Evolutionary conservation across 2,329 filamentous ascomycete genomes (phyloP).

Genomic region (Falciphora oryzae): DNA sequence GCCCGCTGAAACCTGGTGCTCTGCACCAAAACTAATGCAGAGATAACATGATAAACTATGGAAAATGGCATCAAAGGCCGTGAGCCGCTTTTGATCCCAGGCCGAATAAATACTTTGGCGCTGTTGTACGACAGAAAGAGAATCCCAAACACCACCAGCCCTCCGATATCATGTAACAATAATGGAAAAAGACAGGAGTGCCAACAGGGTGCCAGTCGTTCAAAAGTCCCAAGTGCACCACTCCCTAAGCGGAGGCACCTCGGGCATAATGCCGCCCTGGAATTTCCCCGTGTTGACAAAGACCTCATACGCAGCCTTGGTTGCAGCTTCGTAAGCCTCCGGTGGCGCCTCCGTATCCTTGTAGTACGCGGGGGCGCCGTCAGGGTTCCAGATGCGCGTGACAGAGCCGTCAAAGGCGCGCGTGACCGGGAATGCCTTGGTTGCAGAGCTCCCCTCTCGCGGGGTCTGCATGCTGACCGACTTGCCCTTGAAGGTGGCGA

Average conservation of each 20-base stretch:
- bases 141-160: neutral
- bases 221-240: conserved; percentile 71
- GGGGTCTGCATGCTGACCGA: conserved; percentile 31
- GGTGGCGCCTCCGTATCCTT: conserved; percentile 54
- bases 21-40: neutral
- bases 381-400: conserved; percentile 66
- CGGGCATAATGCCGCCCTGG: conserved; percentile 64
- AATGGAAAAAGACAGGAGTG: neutral
- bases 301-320: conserved; percentile 55
- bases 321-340: conserved; percentile 39
- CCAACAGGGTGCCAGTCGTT: conserved; percentile 13
- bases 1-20: no score
- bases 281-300: conserved; percentile 64
- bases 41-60: neutral
- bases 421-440: conserved; percentile 34
- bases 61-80: neutral
- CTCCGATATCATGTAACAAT: neutral
- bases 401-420: conserved; percentile 48
- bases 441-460: conserved; percentile 33
- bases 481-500: conserved; percentile 27
- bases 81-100: neutral
- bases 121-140: neutral
- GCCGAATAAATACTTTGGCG: neutral
- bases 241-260: conserved; percentile 71
- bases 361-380: conserved; percentile 59